Percentiles rank a stretch among this genome's conserved stretches.
Evolutionary conservation across 768 basidiomycete species (phyloP).

Genomic region (Gloeostereum incarnatum): DNA sequence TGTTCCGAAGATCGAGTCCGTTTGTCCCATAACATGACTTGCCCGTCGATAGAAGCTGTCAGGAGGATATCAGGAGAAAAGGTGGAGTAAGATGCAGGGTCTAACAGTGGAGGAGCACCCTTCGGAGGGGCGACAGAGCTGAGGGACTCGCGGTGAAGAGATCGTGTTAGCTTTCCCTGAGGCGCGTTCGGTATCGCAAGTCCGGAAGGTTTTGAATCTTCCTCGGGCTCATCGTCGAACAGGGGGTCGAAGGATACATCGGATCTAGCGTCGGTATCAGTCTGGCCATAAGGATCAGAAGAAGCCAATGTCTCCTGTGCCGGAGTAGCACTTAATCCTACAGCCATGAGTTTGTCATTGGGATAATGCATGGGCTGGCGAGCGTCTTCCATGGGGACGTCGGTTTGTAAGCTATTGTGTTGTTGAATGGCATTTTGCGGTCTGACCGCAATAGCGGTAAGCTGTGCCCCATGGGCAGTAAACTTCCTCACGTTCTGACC

Average conservation of each 20-base stretch:
- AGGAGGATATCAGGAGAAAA: constrained; percentile 81
- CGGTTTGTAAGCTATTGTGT: constrained; percentile 13
- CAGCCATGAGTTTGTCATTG: no score
- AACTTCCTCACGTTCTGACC: constrained; percentile 73
- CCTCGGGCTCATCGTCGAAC: constrained; percentile 80
- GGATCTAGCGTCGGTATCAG: constrained; percentile 59
- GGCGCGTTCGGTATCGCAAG: not conserved
- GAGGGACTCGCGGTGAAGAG: constrained; percentile 17
- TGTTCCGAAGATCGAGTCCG: constrained; percentile 52
- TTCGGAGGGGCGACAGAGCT: constrained; percentile 49
- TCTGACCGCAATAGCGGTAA: constrained; percentile 72
- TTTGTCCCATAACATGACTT: constrained; percentile 87
- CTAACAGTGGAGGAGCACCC: constrained; percentile 69
- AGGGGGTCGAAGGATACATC: constrained; percentile 82
- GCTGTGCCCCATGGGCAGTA: constrained; percentile 75
- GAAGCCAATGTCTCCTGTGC: no score
- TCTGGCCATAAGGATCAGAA: no score
- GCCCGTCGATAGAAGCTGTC: constrained; percentile 88
- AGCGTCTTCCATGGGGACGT: no score
- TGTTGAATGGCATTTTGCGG: constrained; percentile 39
- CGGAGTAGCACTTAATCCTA: no score
- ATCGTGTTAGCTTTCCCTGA: constrained; percentile 9
- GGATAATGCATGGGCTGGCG: no score
- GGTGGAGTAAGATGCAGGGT: constrained; percentile 43
- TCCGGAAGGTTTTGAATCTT: constrained; percentile 18